phyloP scores from a whole-genome alignment of 805 yeast species.

The Yarrowia osloensis region DNA sequence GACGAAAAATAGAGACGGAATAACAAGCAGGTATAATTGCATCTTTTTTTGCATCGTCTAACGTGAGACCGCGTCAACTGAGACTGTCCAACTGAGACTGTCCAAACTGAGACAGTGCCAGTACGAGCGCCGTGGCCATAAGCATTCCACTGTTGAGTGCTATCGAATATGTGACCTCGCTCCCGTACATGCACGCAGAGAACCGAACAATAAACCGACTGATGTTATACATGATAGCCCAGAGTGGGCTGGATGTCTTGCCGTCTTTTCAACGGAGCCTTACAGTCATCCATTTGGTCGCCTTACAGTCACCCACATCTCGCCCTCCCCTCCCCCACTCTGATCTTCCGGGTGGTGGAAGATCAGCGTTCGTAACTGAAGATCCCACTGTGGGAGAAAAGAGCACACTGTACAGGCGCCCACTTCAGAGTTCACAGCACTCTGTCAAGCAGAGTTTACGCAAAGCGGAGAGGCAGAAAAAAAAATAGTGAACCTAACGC shows the following conservation, averaged over 20 bases:
- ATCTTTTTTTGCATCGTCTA: neutral
- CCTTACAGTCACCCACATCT: too few species aligned
- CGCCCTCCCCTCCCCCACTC: neutral
- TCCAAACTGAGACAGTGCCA: neutral
- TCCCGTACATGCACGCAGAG: too few species aligned
- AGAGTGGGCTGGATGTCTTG: too few species aligned
- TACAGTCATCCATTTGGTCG: too few species aligned
- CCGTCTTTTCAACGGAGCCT: too few species aligned
- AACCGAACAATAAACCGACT: too few species aligned
- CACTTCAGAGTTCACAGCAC: neutral
- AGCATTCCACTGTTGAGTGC: too few species aligned
- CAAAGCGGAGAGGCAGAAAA: neutral
- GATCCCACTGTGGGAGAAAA: neutral
- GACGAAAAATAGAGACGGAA: conserved; percentile 15
- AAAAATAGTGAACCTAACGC: conserved; percentile 1
- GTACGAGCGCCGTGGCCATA: neutral
- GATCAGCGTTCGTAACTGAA: conserved; percentile 19
- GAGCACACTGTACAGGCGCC: conserved; percentile 13
- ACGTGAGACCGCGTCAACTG: neutral
- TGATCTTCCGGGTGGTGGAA: conserved; percentile 11
- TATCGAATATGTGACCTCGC: too few species aligned
- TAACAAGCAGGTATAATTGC: neutral
- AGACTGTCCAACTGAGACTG: too few species aligned
- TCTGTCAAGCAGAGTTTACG: neutral
- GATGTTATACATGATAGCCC: too few species aligned